These are phyloP conservation scores for Salvia sclarea DNA, from an alignment of 305 asterid genomes.

Conservation along the genomic window DNA sequence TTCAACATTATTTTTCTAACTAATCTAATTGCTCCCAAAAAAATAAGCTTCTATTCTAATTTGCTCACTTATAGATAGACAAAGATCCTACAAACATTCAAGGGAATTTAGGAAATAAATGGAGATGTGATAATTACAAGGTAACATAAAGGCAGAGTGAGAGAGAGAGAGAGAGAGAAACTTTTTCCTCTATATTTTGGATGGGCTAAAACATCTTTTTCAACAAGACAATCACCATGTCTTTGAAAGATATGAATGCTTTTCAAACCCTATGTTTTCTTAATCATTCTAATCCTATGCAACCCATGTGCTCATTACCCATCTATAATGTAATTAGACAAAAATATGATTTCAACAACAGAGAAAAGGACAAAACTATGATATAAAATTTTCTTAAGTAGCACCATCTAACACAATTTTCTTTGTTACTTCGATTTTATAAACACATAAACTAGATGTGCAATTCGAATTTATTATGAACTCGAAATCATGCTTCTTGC, in stretches of 20 bases:
- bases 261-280: conserved; percentile 34
- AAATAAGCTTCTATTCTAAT: neutral
- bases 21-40: neutral
- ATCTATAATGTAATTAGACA: neutral
- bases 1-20: neutral
- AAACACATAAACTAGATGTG: neutral
- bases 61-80: conserved; percentile 25
- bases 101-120: conserved; percentile 33
- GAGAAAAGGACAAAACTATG: neutral
- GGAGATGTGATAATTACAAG: conserved; percentile 34
- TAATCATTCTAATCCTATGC: conserved; percentile 45
- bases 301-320: conserved; percentile 45
- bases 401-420: neutral
- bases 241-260: conserved; percentile 53
- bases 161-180: conserved; percentile 23
- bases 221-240: conserved; percentile 64
- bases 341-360: neutral
- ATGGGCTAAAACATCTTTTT: conserved; percentile 39
- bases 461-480: neutral
- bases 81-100: conserved; percentile 30
- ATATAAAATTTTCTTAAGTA: neutral
- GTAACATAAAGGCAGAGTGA: conserved; percentile 9
- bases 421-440: neutral
- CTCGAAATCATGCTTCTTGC: neutral
- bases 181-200: conserved; percentile 16